phyloP scores from a whole-genome alignment of 139 green algal species.

The Closterium sp. region DNA sequence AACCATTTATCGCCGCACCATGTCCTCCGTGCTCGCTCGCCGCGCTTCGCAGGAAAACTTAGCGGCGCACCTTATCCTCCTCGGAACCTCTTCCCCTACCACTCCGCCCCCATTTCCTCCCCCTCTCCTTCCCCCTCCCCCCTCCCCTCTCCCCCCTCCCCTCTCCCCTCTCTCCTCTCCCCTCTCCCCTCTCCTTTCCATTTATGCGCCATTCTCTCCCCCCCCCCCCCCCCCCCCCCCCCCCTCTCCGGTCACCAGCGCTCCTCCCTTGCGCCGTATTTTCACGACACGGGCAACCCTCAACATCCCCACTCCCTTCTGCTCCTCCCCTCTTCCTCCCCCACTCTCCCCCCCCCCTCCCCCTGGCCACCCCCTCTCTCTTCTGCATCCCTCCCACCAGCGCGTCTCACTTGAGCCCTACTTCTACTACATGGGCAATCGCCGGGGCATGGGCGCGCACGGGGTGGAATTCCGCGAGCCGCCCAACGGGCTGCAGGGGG shows the following conservation, averaged over 20 bases:
- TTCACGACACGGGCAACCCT: background rate
- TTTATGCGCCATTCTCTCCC: too few relatives aligned
- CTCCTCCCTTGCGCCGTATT: background rate
- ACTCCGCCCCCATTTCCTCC: background rate
- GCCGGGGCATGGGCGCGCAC: background rate
- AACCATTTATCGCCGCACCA: background rate
- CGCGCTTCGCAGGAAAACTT: background rate
- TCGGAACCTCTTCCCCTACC: background rate
- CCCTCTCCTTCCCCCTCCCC: background rate
- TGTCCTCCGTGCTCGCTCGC: background rate
- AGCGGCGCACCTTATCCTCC: too few relatives aligned
- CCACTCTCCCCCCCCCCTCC: too few relatives aligned
- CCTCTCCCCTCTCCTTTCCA: background rate
- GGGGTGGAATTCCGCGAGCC: background rate
- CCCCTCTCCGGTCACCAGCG: background rate
- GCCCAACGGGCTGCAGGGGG: background rate
- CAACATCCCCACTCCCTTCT: too few relatives aligned
- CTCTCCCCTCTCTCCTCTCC: too few relatives aligned
- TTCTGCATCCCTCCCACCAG: too few relatives aligned
- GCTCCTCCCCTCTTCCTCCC: too few relatives aligned
- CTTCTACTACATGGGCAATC: constrained; percentile 7
- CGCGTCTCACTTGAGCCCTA: background rate
- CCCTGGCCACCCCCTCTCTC: background rate
- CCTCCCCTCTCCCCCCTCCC: background rate
- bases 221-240: too few relatives aligned